Percentiles rank a stretch among this genome's conserved stretches.
Conservation (phyloP, 257 asterid genomes). For the Scutellaria galericulata region DNA sequence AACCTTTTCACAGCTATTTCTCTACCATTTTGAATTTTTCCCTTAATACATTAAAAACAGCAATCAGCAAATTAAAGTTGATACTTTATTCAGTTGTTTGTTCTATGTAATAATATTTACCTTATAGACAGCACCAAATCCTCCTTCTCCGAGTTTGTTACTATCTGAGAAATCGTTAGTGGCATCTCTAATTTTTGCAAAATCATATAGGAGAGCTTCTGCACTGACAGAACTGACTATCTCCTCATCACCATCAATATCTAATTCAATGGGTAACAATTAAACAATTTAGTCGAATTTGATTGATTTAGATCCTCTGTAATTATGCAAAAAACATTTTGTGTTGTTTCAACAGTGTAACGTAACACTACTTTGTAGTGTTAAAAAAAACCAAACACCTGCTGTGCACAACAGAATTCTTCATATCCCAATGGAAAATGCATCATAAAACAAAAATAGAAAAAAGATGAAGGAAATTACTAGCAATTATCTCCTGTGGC, state of each 20-base stretch:
- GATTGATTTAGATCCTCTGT: neutral
- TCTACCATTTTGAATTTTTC: conserved; percentile 12
- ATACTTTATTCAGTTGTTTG: neutral
- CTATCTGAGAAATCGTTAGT: conserved; percentile 37
- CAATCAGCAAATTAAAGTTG: too few relatives aligned
- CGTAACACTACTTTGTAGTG: too few relatives aligned
- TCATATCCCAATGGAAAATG: neutral
- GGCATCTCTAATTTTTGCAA: conserved; percentile 33
- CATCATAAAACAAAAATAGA: neutral
- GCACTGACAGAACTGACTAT: conserved; percentile 14
- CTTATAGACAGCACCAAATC: conserved; percentile 43
- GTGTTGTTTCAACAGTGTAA: too few relatives aligned
- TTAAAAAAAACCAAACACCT: too few relatives aligned
- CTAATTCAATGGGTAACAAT: neutral
- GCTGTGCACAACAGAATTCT: too few relatives aligned
- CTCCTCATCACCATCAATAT: neutral
- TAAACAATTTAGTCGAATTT: neutral
- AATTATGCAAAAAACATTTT: too few relatives aligned
- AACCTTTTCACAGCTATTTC: conserved; percentile 30
- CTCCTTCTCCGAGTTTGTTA: conserved; percentile 44
- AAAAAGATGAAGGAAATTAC: conserved; percentile 3
- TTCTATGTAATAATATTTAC: neutral
- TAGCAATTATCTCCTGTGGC: neutral
- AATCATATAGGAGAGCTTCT: conserved; percentile 36
- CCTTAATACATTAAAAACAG: neutral